These are phyloP conservation scores for Calonectria hawksworthii DNA, from an alignment of 2,329 filamentous ascomycete genomes.

Conservation along the genomic window DNA sequence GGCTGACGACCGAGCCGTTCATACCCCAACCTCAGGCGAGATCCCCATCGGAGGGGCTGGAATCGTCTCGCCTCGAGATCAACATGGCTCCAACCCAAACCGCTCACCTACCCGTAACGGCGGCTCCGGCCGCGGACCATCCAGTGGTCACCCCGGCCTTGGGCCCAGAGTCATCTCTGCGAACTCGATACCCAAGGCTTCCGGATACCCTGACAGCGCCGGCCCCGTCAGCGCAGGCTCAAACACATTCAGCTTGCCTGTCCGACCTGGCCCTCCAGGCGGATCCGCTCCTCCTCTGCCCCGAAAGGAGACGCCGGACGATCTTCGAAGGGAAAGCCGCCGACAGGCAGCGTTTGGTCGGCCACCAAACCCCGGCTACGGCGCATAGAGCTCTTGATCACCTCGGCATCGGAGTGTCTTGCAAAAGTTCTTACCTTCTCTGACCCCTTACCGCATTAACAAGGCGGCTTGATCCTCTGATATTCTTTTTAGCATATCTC, in stretches of 20 bases:
- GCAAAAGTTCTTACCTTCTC: constrained; percentile 33
- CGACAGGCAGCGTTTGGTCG: constrained; percentile 68
- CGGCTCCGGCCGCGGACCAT: constrained; percentile 59
- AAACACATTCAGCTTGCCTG: constrained; percentile 73
- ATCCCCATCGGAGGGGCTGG: constrained; percentile 75
- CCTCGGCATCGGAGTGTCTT: constrained; percentile 14
- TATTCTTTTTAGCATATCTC: constrained; percentile 50
- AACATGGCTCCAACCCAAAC: constrained; percentile 58
- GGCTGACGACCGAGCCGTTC: constrained; percentile 60
- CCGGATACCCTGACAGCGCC: constrained; percentile 54
- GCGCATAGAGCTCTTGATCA: constrained; percentile 41
- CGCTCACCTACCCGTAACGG: constrained; percentile 68
- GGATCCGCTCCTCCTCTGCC: constrained; percentile 71
- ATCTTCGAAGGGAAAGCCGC: constrained; percentile 65
- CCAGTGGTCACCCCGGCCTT: constrained; percentile 63
- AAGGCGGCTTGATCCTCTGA: constrained; percentile 36
- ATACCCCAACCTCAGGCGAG: constrained; percentile 79
- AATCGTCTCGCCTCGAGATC: constrained; percentile 68
- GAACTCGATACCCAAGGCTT: constrained; percentile 66
- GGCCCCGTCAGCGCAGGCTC: constrained; percentile 60
- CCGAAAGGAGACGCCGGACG: constrained; percentile 69
- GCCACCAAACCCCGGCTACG: constrained; percentile 58
- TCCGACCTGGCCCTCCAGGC: constrained; percentile 72
- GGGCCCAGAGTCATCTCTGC: constrained; percentile 66
- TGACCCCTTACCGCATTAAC: constrained; percentile 35